Evolutionary conservation across 768 basidiomycete species (phyloP).

Genomic region (Leccinum incarnatum): DNA sequence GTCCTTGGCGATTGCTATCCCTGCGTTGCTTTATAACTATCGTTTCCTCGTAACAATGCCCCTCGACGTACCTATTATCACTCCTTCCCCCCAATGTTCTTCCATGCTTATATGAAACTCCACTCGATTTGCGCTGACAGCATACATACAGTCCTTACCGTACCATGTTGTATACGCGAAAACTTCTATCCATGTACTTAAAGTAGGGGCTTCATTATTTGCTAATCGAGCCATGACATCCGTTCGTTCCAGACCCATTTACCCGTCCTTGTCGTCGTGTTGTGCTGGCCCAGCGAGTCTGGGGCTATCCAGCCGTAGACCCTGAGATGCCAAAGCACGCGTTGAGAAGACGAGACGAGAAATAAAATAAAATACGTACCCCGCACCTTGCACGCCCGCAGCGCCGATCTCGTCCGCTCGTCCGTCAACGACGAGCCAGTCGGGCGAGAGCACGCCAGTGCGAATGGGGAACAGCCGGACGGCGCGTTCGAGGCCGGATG

Average conservation of each 20-base stretch:
- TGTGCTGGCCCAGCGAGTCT: constrained; percentile 22
- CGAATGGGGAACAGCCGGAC: constrained; percentile 78
- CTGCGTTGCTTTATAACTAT: neutral
- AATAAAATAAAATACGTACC: constrained; percentile 44
- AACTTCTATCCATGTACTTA: constrained; percentile 22
- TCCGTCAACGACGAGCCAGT: constrained; percentile 68
- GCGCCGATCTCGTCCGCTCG: constrained; percentile 58
- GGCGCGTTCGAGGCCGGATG: constrained; percentile 60
- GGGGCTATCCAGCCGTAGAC: constrained; percentile 21
- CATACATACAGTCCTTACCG: constrained; percentile 25
- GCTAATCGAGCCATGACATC: constrained; percentile 50
- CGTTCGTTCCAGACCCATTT: constrained; percentile 46
- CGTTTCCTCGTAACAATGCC: neutral
- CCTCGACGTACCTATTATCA: neutral
- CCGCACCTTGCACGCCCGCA: constrained; percentile 73
- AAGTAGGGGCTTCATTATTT: constrained; percentile 21
- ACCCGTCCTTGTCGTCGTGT: neutral
- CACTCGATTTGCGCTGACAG: neutral
- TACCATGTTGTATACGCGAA: constrained; percentile 25
- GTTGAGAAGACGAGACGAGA: neutral
- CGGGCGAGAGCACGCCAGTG: constrained; percentile 73
- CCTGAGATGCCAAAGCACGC: constrained; percentile 5
- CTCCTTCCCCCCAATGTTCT: constrained; percentile 1
- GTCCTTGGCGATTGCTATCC: constrained; percentile 12
- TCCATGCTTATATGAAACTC: constrained; percentile 19